Evolutionary conservation across 257 asterid species (phyloP).

Genomic region (Solanum tacnaense): DNA sequence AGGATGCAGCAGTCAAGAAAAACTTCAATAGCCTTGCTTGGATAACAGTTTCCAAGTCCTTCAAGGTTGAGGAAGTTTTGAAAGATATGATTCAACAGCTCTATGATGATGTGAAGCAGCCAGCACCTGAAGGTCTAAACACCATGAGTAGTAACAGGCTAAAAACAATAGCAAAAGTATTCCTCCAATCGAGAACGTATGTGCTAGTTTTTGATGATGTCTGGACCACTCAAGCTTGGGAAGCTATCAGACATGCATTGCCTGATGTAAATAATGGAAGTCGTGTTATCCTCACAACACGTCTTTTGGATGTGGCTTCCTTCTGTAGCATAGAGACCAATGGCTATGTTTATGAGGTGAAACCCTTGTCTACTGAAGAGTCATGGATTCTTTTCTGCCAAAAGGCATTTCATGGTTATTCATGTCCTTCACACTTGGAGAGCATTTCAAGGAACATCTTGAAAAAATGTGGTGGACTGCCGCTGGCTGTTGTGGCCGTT

Average conservation of each 20-base stretch:
- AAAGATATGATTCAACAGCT: constrained; percentile 15
- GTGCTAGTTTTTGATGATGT: constrained; percentile 25
- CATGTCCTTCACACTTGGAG: constrained; percentile 5
- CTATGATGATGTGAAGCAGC: constrained; percentile 1
- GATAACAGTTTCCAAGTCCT: constrained; percentile 23
- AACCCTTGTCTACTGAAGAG: neutral
- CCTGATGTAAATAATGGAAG: constrained; percentile 14
- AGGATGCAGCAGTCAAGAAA: constrained; percentile 13
- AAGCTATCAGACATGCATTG: constrained; percentile 11
- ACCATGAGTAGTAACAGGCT: neutral
- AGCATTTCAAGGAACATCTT: neutral
- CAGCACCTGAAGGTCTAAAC: constrained; percentile 1
- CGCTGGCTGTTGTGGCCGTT: constrained; percentile 16
- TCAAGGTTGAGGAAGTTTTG: constrained; percentile 7
- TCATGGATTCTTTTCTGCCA: neutral
- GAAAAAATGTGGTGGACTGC: constrained; percentile 18
- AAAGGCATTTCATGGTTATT: constrained; percentile 4
- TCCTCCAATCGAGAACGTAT: constrained; percentile 9
- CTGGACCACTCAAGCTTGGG: constrained; percentile 19
- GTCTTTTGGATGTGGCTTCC: neutral
- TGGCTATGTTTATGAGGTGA: constrained; percentile 1
- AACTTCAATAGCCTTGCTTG: constrained; percentile 19
- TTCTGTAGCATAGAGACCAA: neutral
- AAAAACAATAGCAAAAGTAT: constrained; percentile 3
- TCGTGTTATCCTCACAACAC: constrained; percentile 22